phyloP scores from a whole-genome alignment of 257 asterid genomes.

The Gentiana macrophylla region DNA sequence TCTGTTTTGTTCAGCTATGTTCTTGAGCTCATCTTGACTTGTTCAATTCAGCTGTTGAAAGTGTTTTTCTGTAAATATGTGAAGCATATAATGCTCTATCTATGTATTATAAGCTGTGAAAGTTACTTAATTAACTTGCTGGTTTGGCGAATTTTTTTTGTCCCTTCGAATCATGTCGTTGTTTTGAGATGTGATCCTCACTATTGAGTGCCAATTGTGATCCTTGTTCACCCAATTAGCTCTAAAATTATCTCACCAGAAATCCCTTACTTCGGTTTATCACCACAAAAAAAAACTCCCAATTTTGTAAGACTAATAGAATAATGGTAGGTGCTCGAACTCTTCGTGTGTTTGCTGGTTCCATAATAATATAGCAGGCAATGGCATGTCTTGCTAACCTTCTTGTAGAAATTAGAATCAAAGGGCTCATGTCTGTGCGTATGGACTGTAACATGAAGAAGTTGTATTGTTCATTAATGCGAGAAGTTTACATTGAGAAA shows the following conservation, averaged over 20 bases:
- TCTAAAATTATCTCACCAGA: conserved; percentile 36
- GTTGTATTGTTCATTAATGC: no score
- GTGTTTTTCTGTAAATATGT: no score
- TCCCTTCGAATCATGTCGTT: no score
- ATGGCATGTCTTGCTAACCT: conserved; percentile 77
- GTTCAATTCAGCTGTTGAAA: no score
- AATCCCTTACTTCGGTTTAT: conserved; percentile 63
- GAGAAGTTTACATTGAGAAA: no score
- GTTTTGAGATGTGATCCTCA: no score
- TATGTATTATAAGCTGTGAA: no score
- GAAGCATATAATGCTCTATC: no score
- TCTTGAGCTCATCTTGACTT: no score
- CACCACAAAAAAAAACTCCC: conserved; percentile 75
- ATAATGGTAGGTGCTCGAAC: conserved; percentile 73
- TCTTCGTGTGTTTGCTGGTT: conserved; percentile 41
- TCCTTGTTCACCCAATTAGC: conserved; percentile 79
- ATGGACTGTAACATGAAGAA: conserved; percentile 12
- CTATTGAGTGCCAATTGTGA: background rate
- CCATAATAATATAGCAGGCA: conserved; percentile 37
- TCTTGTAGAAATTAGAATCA: conserved; percentile 46
- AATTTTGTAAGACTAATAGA: conserved; percentile 67
- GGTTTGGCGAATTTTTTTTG: conserved; percentile 34
- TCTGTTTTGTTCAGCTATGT: no score
- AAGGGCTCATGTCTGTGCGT: conserved; percentile 85
- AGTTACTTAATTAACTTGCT: conserved; percentile 8